Evolutionary conservation across 2,329 filamentous ascomycete genomes (phyloP).

Genomic region (Colletotrichum noveboracense): DNA sequence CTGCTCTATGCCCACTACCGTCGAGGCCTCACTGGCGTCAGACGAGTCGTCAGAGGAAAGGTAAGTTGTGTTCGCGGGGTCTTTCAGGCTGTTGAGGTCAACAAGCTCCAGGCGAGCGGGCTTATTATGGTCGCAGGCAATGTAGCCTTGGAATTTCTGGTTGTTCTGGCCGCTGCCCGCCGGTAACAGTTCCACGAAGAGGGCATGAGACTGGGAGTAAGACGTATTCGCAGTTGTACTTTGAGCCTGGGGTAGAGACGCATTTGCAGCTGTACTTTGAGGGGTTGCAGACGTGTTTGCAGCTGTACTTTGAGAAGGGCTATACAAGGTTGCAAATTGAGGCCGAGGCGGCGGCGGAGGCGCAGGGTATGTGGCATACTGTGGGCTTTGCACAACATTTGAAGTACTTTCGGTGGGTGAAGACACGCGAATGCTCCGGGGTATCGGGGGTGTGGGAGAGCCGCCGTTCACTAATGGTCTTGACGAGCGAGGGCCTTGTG

Average conservation of each 20-base stretch:
- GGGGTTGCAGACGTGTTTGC: neutral
- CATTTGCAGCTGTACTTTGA: too few relatives aligned
- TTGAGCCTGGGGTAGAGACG: neutral
- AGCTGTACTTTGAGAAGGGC: neutral
- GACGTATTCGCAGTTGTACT: neutral
- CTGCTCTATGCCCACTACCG: neutral
- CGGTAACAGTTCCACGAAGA: neutral
- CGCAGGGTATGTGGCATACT: neutral
- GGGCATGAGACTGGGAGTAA: neutral
- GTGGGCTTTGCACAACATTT: neutral
- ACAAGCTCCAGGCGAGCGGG: neutral
- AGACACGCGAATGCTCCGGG: neutral
- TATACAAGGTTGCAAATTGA: neutral
- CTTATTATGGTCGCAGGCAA: neutral
- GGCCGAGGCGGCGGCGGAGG: neutral
- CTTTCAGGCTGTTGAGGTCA: neutral
- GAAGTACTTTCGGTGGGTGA: neutral
- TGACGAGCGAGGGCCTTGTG: neutral
- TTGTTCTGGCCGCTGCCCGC: neutral
- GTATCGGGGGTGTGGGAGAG: neutral
- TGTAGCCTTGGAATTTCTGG: neutral
- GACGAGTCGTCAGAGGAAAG: neutral
- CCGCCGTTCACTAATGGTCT: neutral
- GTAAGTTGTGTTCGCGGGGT: neutral
- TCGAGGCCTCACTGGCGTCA: neutral